These are phyloP conservation scores for Fraxinus albicans DNA, from an alignment of 305 asterid genomes.

Conservation along the genomic window DNA sequence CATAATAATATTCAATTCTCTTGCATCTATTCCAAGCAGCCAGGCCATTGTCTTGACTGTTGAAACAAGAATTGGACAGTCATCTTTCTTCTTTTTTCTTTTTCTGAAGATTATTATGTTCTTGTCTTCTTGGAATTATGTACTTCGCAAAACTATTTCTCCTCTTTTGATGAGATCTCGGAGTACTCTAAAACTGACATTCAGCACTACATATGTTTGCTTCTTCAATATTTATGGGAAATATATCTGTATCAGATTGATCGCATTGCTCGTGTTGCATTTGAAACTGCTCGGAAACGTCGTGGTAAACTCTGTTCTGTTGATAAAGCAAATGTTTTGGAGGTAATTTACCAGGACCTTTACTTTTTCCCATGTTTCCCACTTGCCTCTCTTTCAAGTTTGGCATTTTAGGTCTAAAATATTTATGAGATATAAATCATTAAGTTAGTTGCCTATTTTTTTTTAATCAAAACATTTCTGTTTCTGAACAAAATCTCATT, in stretches of 20 bases:
- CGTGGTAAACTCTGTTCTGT: constrained; percentile 88
- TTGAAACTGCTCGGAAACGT: constrained; percentile 89
- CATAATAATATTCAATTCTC: neutral
- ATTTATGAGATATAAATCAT: neutral
- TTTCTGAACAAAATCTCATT: constrained; percentile 5
- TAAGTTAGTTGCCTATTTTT: neutral
- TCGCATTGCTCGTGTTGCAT: constrained; percentile 94
- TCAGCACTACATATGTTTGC: neutral
- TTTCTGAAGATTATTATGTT: neutral
- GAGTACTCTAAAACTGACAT: constrained; percentile 2
- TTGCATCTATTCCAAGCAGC: neutral
- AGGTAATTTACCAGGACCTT: constrained; percentile 43
- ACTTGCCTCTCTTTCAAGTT: constrained; percentile 8
- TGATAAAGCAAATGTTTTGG: constrained; percentile 98
- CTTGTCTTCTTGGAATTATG: neutral
- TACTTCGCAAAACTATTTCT: neutral
- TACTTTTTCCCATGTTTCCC: neutral
- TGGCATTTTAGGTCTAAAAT: neutral
- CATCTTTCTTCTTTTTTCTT: neutral
- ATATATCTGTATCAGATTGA: constrained; percentile 60
- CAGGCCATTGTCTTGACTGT: neutral
- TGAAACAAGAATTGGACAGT: neutral
- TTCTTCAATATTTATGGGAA: constrained; percentile 11
- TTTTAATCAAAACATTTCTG: neutral
- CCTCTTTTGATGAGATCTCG: neutral